These are phyloP conservation scores for Pugionium dolabratum DNA, from an alignment of 345 rosid species.

Conservation along the genomic window DNA sequence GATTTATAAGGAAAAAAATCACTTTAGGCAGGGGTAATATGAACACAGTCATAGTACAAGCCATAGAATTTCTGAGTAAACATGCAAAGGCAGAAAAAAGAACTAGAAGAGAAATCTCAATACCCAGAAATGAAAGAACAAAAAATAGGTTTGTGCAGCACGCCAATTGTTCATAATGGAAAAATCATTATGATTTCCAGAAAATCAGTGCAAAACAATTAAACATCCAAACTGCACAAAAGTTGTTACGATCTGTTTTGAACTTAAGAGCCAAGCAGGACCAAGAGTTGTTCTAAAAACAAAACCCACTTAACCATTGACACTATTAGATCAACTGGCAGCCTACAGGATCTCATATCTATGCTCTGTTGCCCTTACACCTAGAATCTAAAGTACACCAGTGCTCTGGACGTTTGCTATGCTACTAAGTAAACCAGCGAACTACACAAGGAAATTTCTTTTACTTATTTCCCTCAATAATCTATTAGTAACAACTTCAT, in stretches of 20 bases:
- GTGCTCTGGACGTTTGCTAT: not conserved
- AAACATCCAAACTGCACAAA: not conserved
- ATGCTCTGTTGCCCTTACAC: not conserved
- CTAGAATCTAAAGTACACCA: slow-evolving; percentile 11
- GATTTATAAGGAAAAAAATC: slow-evolving; percentile 17
- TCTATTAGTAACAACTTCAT: slow-evolving; percentile 2
- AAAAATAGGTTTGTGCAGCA: not conserved
- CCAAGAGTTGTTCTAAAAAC: not conserved
- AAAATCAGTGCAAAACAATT: not conserved
- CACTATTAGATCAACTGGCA: slow-evolving; percentile 8
- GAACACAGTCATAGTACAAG: slow-evolving; percentile 11
- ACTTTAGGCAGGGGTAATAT: slow-evolving; percentile 18
- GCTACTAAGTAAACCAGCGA: not conserved
- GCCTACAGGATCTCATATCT: not conserved
- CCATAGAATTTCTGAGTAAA: not conserved
- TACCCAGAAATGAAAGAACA: not conserved
- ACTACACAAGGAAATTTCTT: not conserved
- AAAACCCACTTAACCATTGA: slow-evolving; percentile 9
- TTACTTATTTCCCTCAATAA: slow-evolving; percentile 6
- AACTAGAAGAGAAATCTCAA: not conserved
- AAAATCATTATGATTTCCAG: slow-evolving; percentile 6
- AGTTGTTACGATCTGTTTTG: not conserved
- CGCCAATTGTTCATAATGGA: not conserved
- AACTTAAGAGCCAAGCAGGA: slow-evolving; percentile 1
- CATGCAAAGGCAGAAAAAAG: not conserved